phyloP scores from a whole-genome alignment of 2,329 filamentous ascomycete genomes.

The Catunica adiposa region DNA sequence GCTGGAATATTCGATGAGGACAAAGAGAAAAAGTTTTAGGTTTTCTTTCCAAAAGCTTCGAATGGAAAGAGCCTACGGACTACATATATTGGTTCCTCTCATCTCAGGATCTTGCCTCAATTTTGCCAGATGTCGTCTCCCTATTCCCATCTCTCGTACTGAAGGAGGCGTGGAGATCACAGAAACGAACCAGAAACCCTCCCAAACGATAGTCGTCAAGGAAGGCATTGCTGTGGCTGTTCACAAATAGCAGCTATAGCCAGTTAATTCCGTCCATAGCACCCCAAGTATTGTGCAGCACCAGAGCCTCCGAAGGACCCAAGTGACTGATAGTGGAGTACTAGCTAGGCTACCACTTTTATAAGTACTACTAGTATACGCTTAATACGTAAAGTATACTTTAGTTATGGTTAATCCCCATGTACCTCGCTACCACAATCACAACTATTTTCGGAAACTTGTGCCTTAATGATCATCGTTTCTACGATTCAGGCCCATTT shows the following conservation, averaged over 20 bases:
- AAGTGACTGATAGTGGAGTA: neutral
- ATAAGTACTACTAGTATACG: neutral
- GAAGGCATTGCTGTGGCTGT: neutral
- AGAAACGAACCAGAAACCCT: constrained; percentile 7
- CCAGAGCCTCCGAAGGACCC: neutral
- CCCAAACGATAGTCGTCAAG: neutral
- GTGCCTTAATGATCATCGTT: neutral
- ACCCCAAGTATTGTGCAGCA: neutral
- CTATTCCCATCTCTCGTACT: neutral
- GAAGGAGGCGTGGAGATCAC: neutral
- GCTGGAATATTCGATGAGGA: too few relatives aligned
- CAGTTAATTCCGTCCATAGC: neutral
- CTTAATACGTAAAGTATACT: neutral
- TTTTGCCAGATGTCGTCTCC: neutral
- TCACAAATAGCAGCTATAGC: neutral
- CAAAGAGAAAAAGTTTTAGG: too few relatives aligned
- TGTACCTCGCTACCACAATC: neutral
- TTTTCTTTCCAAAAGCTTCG: too few relatives aligned
- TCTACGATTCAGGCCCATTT: neutral
- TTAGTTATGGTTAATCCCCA: too few relatives aligned
- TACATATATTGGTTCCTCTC: neutral
- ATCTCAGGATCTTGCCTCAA: neutral
- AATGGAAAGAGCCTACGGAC: too few relatives aligned
- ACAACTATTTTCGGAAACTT: neutral
- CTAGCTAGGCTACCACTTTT: neutral